These are phyloP conservation scores for Bretziella fagacearum DNA, from an alignment of 2,329 filamentous ascomycete species.

Conservation along the genomic window DNA sequence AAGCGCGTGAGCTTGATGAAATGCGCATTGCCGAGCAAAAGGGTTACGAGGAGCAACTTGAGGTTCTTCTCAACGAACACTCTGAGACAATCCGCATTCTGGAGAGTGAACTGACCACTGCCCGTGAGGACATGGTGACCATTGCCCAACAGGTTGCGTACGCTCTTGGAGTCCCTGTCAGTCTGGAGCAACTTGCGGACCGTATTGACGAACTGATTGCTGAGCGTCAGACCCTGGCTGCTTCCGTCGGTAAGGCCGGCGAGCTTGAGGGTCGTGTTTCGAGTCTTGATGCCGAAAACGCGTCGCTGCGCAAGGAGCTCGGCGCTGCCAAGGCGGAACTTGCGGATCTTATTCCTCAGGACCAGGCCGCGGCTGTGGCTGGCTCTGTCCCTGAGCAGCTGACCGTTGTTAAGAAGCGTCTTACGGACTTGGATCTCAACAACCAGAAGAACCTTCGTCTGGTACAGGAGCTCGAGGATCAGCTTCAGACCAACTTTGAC, in stretches of 20 bases:
- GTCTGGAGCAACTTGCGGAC: constrained; percentile 49
- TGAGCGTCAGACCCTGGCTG: constrained; percentile 31
- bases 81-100: constrained; percentile 38
- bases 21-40: constrained; percentile 33
- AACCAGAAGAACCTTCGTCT: constrained; percentile 86
- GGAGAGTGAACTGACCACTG: constrained; percentile 44
- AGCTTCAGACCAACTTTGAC: constrained; percentile 88
- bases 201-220: constrained; percentile 40
- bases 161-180: constrained; percentile 44
- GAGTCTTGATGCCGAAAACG: constrained; percentile 41
- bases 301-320: constrained; percentile 43
- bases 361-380: constrained; percentile 29
- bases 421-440: constrained; percentile 41
- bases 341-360: constrained; percentile 33
- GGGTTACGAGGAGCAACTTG: constrained; percentile 40
- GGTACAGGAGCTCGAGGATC: constrained; percentile 91
- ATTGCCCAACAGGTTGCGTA: constrained; percentile 46
- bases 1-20: constrained; percentile 33
- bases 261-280: constrained; percentile 39
- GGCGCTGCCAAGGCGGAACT: constrained; percentile 41
- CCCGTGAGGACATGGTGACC: constrained; percentile 48
- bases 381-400: constrained; percentile 39
- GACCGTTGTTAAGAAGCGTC: constrained; percentile 47
- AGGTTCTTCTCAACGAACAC: constrained; percentile 43
- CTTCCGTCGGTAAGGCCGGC: constrained; percentile 9